These are phyloP conservation scores for Umbelopsis sp. DNA, from an alignment of 371 early-diverging fungal genomes.

Conservation along the genomic window DNA sequence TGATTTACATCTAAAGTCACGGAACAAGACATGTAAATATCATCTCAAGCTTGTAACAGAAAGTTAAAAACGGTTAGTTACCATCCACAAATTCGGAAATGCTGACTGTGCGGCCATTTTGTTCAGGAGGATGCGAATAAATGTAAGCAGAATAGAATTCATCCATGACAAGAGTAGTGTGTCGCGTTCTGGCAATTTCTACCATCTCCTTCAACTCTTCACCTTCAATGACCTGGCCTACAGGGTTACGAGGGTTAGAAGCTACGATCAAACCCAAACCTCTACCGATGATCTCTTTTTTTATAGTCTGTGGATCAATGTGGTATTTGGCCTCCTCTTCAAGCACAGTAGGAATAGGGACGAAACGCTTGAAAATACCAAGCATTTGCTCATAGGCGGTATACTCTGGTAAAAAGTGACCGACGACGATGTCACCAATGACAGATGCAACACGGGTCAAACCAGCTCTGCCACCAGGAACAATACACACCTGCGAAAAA, in stretches of 20 bases:
- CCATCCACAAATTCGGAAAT: constrained; percentile 46
- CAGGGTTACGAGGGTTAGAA: constrained; percentile 56
- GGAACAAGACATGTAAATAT: background rate
- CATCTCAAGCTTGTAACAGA: background rate
- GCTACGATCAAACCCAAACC: constrained; percentile 49
- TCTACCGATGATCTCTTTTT: constrained; percentile 45
- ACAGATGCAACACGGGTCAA: constrained; percentile 54
- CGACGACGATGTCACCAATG: constrained; percentile 56
- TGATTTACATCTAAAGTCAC: constrained; percentile 39
- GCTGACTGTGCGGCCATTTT: constrained; percentile 45
- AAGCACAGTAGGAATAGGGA: constrained; percentile 55
- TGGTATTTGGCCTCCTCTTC: constrained; percentile 45
- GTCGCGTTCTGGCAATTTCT: constrained; percentile 38
- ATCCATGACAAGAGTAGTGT: constrained; percentile 52
- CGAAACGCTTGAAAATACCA: constrained; percentile 54
- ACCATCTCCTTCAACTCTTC: constrained; percentile 45
- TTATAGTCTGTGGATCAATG: constrained; percentile 43
- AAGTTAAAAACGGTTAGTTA: constrained; percentile 10
- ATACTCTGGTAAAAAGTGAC: constrained; percentile 58
- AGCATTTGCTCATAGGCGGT: constrained; percentile 54
- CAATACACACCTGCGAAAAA: constrained; percentile 42
- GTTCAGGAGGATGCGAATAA: constrained; percentile 37
- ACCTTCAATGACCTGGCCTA: constrained; percentile 49
- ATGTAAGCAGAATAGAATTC: constrained; percentile 57
- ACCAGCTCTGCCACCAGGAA: constrained; percentile 59